Evolutionary conservation across 2,329 filamentous ascomycete genomes (phyloP).

Genomic region (Aspergillus sp.): DNA sequence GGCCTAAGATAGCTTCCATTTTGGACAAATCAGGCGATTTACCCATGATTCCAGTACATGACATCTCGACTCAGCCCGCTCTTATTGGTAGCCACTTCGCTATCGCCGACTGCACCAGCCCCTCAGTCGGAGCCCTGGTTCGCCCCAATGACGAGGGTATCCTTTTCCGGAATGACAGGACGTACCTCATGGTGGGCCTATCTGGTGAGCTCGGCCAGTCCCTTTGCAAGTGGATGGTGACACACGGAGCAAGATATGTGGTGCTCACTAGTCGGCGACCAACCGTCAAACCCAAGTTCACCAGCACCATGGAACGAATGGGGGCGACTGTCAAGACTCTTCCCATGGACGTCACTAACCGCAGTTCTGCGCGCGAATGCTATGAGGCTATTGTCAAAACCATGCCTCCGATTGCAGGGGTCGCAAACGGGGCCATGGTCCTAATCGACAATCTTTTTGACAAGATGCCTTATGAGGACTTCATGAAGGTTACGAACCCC

Average conservation of each 20-base stretch:
- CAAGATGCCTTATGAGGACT: slow-evolving; percentile 4
- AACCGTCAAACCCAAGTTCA: slow-evolving; percentile 14
- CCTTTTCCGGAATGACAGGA: slow-evolving; percentile 3
- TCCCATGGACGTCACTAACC: slow-evolving; percentile 9
- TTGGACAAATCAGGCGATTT: background rate
- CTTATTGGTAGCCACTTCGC: background rate
- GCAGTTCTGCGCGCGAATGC: background rate
- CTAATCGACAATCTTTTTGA: slow-evolving; percentile 12
- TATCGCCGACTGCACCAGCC: background rate
- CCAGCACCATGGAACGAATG: slow-evolving; percentile 4
- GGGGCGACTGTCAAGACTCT: slow-evolving; percentile 15
- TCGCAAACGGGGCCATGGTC: slow-evolving; percentile 18
- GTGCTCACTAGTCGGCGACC: slow-evolving; percentile 24
- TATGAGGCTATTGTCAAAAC: background rate
- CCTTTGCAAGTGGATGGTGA: slow-evolving; percentile 22
- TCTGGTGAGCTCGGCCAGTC: slow-evolving; percentile 20
- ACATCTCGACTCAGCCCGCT: background rate
- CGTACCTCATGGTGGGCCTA: slow-evolving; percentile 26
- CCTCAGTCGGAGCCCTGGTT: background rate
- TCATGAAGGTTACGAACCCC: slow-evolving; percentile 6
- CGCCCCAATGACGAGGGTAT: background rate
- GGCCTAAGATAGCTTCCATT: background rate
- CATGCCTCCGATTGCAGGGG: slow-evolving; percentile 18
- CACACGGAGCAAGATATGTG: slow-evolving; percentile 19
- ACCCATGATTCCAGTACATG: background rate